phyloP scores from a whole-genome alignment of 495 filamentous ascomycete species.

The Wilcoxina mikolae region DNA sequence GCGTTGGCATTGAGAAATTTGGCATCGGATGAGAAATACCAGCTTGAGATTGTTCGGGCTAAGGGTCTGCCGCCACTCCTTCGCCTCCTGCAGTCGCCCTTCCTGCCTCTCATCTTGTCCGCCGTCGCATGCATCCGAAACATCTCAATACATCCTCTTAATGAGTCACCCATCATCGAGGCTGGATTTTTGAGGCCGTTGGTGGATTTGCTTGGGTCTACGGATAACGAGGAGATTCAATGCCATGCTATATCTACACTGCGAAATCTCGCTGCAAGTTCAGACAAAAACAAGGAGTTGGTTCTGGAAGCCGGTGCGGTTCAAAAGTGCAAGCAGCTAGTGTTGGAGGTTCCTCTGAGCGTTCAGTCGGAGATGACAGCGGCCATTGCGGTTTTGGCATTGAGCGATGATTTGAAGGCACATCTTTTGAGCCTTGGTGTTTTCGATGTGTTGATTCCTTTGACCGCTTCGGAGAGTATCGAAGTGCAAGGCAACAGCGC shows the following conservation, averaged over 20 bases:
- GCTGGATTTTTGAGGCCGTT: constrained; percentile 87
- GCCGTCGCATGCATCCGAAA: constrained; percentile 97
- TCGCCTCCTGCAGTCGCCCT: constrained; percentile 80
- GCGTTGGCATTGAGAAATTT: constrained; percentile 87
- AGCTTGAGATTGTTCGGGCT: constrained; percentile 87
- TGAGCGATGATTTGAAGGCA: constrained; percentile 90
- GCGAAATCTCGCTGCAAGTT: constrained; percentile 88
- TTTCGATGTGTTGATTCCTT: constrained; percentile 88
- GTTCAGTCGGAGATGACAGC: constrained; percentile 99
- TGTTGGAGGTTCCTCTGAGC: constrained; percentile 79
- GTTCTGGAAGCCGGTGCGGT: constrained; percentile 93
- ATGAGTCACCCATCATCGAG: constrained; percentile 98
- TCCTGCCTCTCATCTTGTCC: constrained; percentile 87
- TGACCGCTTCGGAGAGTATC: constrained; percentile 87
- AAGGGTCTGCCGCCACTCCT: constrained; percentile 71
- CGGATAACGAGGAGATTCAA: constrained; percentile 96
- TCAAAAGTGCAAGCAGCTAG: constrained; percentile 94
- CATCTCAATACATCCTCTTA: constrained; percentile 95
- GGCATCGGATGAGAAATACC: constrained; percentile 96
- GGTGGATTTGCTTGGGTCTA: constrained; percentile 84
- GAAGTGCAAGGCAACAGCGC: constrained; percentile 98
- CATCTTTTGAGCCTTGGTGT: constrained; percentile 85
- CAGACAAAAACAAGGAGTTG: constrained; percentile 89
- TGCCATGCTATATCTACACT: constrained; percentile 97
- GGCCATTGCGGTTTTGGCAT: constrained; percentile 88